Evolutionary conservation across 768 basidiomycete species (phyloP).

Genomic region (Collybia sordida): DNA sequence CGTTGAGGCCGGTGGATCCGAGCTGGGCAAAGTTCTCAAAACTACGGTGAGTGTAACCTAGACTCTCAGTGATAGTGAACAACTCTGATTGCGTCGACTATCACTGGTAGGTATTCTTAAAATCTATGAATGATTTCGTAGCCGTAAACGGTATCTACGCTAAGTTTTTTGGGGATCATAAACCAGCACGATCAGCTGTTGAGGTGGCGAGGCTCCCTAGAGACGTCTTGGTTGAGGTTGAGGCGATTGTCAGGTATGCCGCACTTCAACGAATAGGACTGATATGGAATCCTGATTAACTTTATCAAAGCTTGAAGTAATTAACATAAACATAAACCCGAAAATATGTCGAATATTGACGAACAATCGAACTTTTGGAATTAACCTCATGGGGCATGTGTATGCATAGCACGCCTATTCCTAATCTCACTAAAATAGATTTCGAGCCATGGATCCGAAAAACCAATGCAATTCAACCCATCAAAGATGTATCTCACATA

Average conservation of each 20-base stretch:
- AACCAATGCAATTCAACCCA: conserved; percentile 7
- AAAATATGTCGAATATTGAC: too few relatives aligned
- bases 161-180: conserved; percentile 84
- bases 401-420: background rate
- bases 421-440: background rate
- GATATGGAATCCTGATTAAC: background rate
- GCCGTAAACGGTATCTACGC: conserved; percentile 82
- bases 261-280: background rate
- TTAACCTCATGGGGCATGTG: too few relatives aligned
- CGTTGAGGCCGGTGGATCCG: conserved; percentile 79
- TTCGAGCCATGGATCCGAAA: background rate
- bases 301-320: conserved; percentile 31
- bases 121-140: conserved; percentile 88
- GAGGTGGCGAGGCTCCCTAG: conserved; percentile 88
- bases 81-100: background rate
- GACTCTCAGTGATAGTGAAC: background rate
- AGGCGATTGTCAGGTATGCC: conserved; percentile 77
- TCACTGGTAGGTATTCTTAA: conserved; percentile 78
- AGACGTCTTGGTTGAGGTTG: conserved; percentile 91
- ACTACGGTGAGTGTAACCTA: conserved; percentile 65
- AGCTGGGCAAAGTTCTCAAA: conserved; percentile 82
- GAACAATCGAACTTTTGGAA: too few relatives aligned
- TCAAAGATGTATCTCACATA: conserved; percentile 50
- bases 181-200: conserved; percentile 90
- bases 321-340: background rate